phyloP scores from a whole-genome alignment of 306 rosid genomes.

The Cucurbita ficifolia region DNA sequence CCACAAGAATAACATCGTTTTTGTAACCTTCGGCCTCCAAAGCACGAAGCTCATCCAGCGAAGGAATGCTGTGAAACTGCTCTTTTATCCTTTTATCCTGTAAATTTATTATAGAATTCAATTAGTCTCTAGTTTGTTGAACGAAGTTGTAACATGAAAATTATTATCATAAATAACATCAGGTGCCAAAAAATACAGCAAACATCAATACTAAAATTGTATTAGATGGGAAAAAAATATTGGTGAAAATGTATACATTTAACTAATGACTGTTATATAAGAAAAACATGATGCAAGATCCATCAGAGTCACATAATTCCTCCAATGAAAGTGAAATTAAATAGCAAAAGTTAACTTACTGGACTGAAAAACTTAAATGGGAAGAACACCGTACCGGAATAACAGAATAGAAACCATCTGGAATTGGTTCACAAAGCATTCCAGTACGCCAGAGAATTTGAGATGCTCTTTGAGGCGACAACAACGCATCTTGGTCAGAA shows the following conservation, averaged over 20 bases:
- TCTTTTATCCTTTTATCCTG: conserved; percentile 90
- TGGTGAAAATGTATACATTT: background rate
- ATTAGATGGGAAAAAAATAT: background rate
- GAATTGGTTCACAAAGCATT: conserved; percentile 76
- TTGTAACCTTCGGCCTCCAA: conserved; percentile 64
- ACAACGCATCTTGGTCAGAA: conserved; percentile 38
- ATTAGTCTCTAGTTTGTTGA: background rate
- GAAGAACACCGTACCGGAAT: conserved; percentile 49
- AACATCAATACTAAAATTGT: background rate
- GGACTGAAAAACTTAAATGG: background rate
- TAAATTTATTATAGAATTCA: conserved; percentile 5
- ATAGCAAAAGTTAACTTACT: background rate
- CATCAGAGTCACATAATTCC: background rate
- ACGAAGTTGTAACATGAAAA: background rate
- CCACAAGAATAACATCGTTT: conserved; percentile 85
- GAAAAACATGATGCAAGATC: background rate
- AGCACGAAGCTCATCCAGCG: conserved; percentile 75
- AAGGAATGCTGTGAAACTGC: conserved; percentile 65
- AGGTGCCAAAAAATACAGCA: background rate
- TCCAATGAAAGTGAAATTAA: background rate
- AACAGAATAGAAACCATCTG: conserved; percentile 88
- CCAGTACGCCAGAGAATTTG: conserved; percentile 85
- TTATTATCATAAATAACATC: background rate
- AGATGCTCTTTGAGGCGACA: conserved; percentile 71
- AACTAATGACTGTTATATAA: background rate